These are phyloP conservation scores for Grosmannia huntii DNA, from an alignment of 2,329 filamentous ascomycete species.

Conservation along the genomic window DNA sequence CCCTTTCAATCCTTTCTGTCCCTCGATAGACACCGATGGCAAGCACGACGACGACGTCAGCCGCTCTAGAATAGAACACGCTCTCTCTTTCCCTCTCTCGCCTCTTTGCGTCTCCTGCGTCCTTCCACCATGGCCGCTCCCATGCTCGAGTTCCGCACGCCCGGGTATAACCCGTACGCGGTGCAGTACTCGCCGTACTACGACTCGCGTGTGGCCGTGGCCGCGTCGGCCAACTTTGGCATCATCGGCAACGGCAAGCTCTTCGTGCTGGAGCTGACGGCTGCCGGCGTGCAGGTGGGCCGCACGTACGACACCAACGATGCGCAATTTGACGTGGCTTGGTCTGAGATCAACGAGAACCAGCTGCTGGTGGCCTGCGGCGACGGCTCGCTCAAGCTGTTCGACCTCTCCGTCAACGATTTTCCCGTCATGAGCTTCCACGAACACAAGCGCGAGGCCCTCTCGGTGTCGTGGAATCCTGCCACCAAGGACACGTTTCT, in stretches of 20 bases:
- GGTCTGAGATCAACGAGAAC: conserved; percentile 95
- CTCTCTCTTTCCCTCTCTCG: not conserved
- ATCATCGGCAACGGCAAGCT: conserved; percentile 91
- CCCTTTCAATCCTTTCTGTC: too few relatives aligned
- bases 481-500: conserved; percentile 83
- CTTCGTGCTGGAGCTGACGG: conserved; percentile 71
- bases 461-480: conserved; percentile 86
- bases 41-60: not conserved
- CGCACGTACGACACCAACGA: conserved; percentile 97
- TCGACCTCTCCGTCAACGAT: conserved; percentile 66
- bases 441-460: conserved; percentile 87
- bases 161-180: conserved; percentile 90
- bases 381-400: conserved; percentile 90
- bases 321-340: conserved; percentile 84
- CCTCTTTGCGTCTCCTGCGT: not conserved
- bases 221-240: conserved; percentile 86
- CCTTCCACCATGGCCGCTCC: conserved; percentile 11
- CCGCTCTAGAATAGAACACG: not conserved
- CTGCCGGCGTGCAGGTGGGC: conserved; percentile 70
- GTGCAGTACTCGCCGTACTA: conserved; percentile 99
- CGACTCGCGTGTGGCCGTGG: conserved; percentile 85
- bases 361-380: conserved; percentile 82
- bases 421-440: conserved; percentile 88
- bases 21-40: not conserved
- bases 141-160: conserved; percentile 90